Conservation (phyloP, 176 grass and related monocot genomes). For the Eragrostis nindensis region DNA sequence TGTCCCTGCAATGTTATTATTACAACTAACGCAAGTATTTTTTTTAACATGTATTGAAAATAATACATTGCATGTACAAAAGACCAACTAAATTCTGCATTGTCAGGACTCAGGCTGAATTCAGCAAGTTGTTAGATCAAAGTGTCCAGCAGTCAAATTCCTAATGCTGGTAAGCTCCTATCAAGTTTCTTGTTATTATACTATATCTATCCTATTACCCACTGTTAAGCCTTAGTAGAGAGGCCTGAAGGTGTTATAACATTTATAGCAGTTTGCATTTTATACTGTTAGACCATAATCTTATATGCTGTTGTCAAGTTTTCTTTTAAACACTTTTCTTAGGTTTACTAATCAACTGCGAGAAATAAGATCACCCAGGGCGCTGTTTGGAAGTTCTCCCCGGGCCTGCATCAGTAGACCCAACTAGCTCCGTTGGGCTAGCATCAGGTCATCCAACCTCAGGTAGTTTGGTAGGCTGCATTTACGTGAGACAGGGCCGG, state of each 20-base stretch:
- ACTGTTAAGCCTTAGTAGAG: not conserved
- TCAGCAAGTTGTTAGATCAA: not conserved
- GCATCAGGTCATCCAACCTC: too few species aligned
- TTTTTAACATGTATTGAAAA: too few species aligned
- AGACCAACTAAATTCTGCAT: too few species aligned
- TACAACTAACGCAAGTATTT: too few species aligned
- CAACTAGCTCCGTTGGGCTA: too few species aligned
- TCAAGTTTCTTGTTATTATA: not conserved
- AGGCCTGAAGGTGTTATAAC: not conserved
- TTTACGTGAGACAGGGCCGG: too few species aligned
- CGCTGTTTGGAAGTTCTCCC: too few species aligned
- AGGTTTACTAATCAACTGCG: constrained; percentile 4
- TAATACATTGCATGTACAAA: too few species aligned
- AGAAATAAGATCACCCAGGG: not conserved
- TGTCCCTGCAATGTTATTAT: too few species aligned
- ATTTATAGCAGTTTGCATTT: not conserved
- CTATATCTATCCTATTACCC: not conserved
- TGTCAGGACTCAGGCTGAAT: not conserved
- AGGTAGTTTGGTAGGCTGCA: too few species aligned
- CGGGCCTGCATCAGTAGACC: too few species aligned
- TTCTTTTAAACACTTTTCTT: constrained; percentile 1
- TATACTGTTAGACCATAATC: not conserved
- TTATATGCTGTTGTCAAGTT: not conserved
- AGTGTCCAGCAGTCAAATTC: not conserved
- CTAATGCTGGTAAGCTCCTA: constrained; percentile 1